Evolutionary conservation across 2,329 filamentous ascomycete species (phyloP), one percentile per base, ranked within the genome.

Genomic region (Trichoderma koningiopsis): DNA sequence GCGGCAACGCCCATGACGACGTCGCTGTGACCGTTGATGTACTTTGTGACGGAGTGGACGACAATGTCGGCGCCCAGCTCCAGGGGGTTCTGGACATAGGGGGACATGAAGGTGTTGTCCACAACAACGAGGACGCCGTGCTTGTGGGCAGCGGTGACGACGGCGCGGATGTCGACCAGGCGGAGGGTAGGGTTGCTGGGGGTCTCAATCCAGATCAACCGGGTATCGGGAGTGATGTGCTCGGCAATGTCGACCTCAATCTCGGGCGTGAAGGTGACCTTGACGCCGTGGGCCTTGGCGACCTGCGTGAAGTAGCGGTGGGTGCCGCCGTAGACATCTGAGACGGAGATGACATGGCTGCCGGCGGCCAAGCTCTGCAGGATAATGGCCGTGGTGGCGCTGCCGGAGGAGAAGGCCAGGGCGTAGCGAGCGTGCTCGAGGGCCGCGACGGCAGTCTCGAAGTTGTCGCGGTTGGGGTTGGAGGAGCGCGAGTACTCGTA

Each of bases 261-360:
- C 81, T 90, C 90, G 11, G 94, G 93, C 5, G 94, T 95, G 81
- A 99, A 99, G 61, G 95, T 97, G 71, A 98, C 96, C 75, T 92
- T 89, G 67, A 99, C 93, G 76, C 95, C 93, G 81, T 99, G 96
- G 31, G 96, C 94, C 76, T 93, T 90, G 69, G 96, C 96, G 62
- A 98, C 96, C 83, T 97, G 94, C 73, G 96, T 99, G 85, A 99
- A 99, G 85, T 99, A 99, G 77, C 96, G 88, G 84, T 99, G 96
- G 53, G 96, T 99, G 75, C 96, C 96, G 75, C 96, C 96, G 81
- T 99, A 99, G 75, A 99, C 94, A 80, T 99, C 96, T 57, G 94
- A 97, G 59, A 99, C 93, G 71, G 94, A 97, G 75, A 99, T 91
- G 76, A 99, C 93, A 83, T 99, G 96, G 59, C 93, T 96, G 72